Evolutionary conservation across 2,329 filamentous ascomycete species (phyloP), one percentile per base, ranked within the genome.

Genomic region (Paecilomyces sp.): DNA sequence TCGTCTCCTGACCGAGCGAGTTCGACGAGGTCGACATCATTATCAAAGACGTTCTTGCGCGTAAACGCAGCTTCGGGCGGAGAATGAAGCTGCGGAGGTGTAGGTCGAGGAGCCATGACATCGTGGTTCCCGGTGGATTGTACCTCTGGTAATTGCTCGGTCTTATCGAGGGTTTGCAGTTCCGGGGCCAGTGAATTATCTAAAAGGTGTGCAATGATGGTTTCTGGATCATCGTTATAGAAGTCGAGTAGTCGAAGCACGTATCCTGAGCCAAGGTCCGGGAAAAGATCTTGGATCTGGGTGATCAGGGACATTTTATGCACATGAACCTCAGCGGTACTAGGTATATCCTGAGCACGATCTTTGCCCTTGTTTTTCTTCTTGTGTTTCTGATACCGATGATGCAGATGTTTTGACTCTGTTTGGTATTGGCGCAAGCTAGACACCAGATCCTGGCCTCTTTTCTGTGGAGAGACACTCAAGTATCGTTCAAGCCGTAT

Each of bases 271-370:
- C 92, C 92, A 9, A 97, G 79, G 63, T 96, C 86, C 0, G 93
- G 91, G 69, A 97, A 97, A 0, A 97, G 80, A 70, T 99, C 93
- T 70, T 96, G 92, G n/a, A 99, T 83, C 71, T 95, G 91, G 0
- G 89, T 89, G 57, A 97, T 86, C 55, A 93, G 85, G 66, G 89
- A 92, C 85, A 95, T 88, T 51, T 82, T 87, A 73, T 96, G 91
- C 24, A 93, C 78, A 68, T 94, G 90, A 34, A 92, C 78, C 52
- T 81, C 79, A 8, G 74, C 75, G 56, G 76, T 68, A 2, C 69
- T 68, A 5, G 66, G 58, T 18, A 60, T 64, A 12, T 67, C 67
- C 25, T 59, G 41, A 11, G 69, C 75, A 24, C 68, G 72, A 12
- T 63, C 68, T 66, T 80, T 80, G 13, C 77, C 78, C 59, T 80